Base-by-base conservation (phyloP, 495 filamentous ascomycete species). In the Lentithecium fluviatile region DNA sequence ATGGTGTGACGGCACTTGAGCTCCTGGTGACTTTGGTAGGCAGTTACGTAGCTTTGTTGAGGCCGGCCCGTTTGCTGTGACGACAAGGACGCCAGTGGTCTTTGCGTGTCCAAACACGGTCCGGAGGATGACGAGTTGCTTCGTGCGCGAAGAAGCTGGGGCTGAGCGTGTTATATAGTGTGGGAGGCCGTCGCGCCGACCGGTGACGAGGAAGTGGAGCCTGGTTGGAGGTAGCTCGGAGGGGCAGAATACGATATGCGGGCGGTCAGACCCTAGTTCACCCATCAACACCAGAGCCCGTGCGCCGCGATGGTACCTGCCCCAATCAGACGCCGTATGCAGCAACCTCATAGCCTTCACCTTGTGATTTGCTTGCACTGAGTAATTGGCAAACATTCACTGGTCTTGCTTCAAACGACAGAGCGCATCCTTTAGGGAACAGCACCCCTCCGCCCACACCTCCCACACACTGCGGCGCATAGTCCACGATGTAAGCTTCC, bases 1-100 rank as follows among this genome's bases (percentile, higher is more conserved):
- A 91, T 92, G 53, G 20, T 29, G 51, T 13, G 42, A 29, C 23
- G 53, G 13, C 32, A 26, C n/a, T n/a, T n/a, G n/a, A 19, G 45
- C 34, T 45, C 36, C 47, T n/a, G 29, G 24, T 7, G 17, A 21
- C 21, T 29, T 13, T 21, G 24, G 25, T 17, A 34, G 45, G 29
- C 10, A 32, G 29, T 32, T 32, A 32, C 29, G 29, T 32, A 32
- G 29, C 29, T 32, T 4, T 3, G 10, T 10, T 10, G 29, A 32
- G 10, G 29, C 29, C 29, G 3, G 10, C 29, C 4, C 10, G 29
- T 32, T 32, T 32, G 29, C 29, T 32, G 10, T 10, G 10, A 10
- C 29, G 29, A 10, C 29, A 10, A 32, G 4, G 29, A 32, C 10
- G 29, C 29, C 10, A 3, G 29, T 32, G 29, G 29, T 32, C 3